Base-by-base conservation (phyloP, 2,329 filamentous ascomycete species). In the Nemania sp. region DNA sequence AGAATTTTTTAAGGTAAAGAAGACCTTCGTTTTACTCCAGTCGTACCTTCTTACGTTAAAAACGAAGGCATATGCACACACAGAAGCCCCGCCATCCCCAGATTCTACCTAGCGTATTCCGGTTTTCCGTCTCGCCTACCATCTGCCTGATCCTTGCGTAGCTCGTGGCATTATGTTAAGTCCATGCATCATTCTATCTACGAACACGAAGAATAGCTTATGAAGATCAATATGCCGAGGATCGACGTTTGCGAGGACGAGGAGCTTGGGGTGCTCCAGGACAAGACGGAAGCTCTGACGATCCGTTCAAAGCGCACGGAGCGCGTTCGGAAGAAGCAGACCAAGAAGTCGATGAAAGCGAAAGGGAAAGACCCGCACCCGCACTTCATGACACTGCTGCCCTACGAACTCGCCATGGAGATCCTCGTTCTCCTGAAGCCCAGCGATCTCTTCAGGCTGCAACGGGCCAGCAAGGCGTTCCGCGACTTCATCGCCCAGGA, bases 251-350 rank as follows among this genome's bases (percentile, higher is more conserved):
- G 35, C 7, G 70, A 71, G 15, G 76, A 79, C 4, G 79, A 79
- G 56, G 78, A 79, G 5, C 73, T 83, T 12, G 74, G 82, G 29
- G 80, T 81, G 62, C 76, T 76, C n/a, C 71, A 73, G 29, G 72
- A 74, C 57, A 73, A 70, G 50, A 85, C 83, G 2, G 77, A 77
- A 49, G 71, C 76, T 1, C 73, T 86, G 13, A 69, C 76, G 1
- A 74, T 83, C 21, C 78, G 72, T 49, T 85, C 82, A 7, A 86
- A 84, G 68, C 80, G 80, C 54, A 84, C 79, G 5, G 78, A 81
- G 66, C 79, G 83, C 34, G 72, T 67, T 17, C 73, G 74, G 63
- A 81, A 77, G 66, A 79, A 76, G 63, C 74, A 78, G 64, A 73
- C 78, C 58, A 78, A 77, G 64, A 77, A 72, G 56, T 60, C 62